phyloP scores from a whole-genome alignment of 2,329 filamentous ascomycete genomes.

The Epichloe hybrida region DNA sequence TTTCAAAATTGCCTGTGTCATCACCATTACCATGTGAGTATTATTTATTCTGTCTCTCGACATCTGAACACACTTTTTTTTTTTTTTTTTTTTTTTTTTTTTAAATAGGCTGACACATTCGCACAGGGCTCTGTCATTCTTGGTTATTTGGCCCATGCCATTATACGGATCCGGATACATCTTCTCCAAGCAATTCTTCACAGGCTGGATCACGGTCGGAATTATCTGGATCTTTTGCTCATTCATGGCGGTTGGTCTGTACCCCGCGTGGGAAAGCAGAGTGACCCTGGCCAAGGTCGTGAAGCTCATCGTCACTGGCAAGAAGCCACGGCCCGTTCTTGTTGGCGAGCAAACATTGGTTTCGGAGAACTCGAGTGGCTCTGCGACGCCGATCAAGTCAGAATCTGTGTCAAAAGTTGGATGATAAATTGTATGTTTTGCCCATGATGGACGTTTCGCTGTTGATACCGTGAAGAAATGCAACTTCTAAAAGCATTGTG shows the following conservation, averaged over 20 bases:
- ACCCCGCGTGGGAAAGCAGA: constrained; percentile 68
- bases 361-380: constrained; percentile 3
- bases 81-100: background rate
- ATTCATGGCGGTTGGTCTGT: constrained; percentile 61
- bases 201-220: constrained; percentile 57
- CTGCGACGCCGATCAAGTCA: constrained; percentile 3
- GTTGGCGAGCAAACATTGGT: background rate
- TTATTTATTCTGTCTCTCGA: background rate
- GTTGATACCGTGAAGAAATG: background rate
- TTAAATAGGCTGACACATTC: background rate
- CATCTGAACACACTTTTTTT: too few relatives aligned
- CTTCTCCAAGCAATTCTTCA: constrained; percentile 46
- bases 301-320: constrained; percentile 8
- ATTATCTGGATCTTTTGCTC: constrained; percentile 64
- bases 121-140: constrained; percentile 45
- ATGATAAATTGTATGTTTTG: background rate
- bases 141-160: constrained; percentile 85
- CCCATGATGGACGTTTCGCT: too few relatives aligned
- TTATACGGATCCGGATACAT: constrained; percentile 76
- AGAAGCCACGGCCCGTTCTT: background rate
- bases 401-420: background rate
- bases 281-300: constrained; percentile 30
- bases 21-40: constrained; percentile 19
- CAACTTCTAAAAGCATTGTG: background rate
- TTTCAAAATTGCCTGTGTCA: constrained; percentile 30